phyloP scores from a whole-genome alignment of 148 eudicot genomes.

The Cornus suecica region DNA sequence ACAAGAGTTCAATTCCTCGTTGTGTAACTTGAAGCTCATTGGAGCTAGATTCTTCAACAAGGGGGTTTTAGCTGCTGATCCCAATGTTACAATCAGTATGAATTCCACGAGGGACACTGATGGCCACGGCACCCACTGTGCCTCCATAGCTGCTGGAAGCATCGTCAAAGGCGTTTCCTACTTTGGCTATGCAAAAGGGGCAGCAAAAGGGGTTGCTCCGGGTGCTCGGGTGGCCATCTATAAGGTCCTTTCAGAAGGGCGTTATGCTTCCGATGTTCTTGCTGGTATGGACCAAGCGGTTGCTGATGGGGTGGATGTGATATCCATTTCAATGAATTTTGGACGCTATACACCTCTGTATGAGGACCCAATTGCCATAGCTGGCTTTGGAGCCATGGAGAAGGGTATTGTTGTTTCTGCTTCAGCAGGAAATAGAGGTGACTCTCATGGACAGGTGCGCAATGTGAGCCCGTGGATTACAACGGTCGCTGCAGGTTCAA shows the following conservation, averaged over 20 bases:
- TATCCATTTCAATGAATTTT: slow-evolving; percentile 29
- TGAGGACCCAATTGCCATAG: slow-evolving; percentile 28
- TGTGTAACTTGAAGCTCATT: slow-evolving; percentile 55
- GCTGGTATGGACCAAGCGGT: slow-evolving; percentile 32
- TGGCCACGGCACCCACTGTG: slow-evolving; percentile 35
- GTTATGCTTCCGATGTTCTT: slow-evolving; percentile 20
- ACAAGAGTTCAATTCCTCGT: slow-evolving; percentile 32
- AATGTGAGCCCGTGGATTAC: slow-evolving; percentile 33
- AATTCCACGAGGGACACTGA: slow-evolving; percentile 24
- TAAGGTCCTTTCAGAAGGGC: slow-evolving; percentile 27
- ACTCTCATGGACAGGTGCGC: neutral
- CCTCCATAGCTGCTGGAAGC: slow-evolving; percentile 25
- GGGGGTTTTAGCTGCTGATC: slow-evolving; percentile 37
- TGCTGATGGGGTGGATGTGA: slow-evolving; percentile 31
- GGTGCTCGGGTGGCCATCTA: slow-evolving; percentile 23
- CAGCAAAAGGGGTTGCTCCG: slow-evolving; percentile 30
- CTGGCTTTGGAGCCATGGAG: slow-evolving; percentile 31
- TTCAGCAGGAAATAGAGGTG: slow-evolving; percentile 26
- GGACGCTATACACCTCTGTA: slow-evolving; percentile 19
- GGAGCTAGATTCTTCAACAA: slow-evolving; percentile 57
- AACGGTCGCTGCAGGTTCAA: slow-evolving; percentile 27
- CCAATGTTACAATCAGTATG: slow-evolving; percentile 23
- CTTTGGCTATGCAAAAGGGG: slow-evolving; percentile 30
- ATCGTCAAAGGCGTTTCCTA: slow-evolving; percentile 16
- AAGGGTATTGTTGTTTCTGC: slow-evolving; percentile 33